Conservation (phyloP, 306 rosid genomes). For the Urtica urens region DNA sequence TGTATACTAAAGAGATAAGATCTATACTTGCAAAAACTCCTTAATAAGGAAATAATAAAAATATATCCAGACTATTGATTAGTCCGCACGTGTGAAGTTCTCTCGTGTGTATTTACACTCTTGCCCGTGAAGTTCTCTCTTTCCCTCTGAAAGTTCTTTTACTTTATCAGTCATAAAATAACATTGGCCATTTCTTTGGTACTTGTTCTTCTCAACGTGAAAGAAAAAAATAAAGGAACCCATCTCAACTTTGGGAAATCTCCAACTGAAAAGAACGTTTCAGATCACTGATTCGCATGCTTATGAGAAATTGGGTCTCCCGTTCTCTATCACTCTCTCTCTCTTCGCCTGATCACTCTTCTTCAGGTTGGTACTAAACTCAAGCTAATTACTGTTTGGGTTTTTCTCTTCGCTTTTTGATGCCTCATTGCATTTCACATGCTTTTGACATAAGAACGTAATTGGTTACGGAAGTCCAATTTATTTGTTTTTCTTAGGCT, state of each 20-base stretch:
- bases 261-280: slow-evolving; percentile 10
- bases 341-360: background rate
- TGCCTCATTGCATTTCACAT: background rate
- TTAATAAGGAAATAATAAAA: too few species aligned
- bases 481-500: background rate
- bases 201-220: background rate
- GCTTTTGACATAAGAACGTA: too few species aligned
- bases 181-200: background rate
- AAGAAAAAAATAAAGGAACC: too few species aligned
- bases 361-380: slow-evolving; percentile 20
- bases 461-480: slow-evolving; percentile 6
- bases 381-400: background rate
- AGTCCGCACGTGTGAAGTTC: too few species aligned
- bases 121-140: slow-evolving; percentile 32
- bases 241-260: slow-evolving; percentile 8
- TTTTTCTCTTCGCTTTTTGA: background rate
- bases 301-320: slow-evolving; percentile 14
- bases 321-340: background rate
- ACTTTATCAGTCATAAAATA: background rate
- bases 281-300: slow-evolving; percentile 13
- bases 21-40: background rate
- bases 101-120: slow-evolving; percentile 12
- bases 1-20: too few species aligned
- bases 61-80: too few species aligned
- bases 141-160: slow-evolving; percentile 1